Percentiles rank a stretch among this genome's conserved stretches.
Evolutionary conservation across 805 yeast genomes (phyloP).

Genomic region (Monosporozyma aerobia): DNA sequence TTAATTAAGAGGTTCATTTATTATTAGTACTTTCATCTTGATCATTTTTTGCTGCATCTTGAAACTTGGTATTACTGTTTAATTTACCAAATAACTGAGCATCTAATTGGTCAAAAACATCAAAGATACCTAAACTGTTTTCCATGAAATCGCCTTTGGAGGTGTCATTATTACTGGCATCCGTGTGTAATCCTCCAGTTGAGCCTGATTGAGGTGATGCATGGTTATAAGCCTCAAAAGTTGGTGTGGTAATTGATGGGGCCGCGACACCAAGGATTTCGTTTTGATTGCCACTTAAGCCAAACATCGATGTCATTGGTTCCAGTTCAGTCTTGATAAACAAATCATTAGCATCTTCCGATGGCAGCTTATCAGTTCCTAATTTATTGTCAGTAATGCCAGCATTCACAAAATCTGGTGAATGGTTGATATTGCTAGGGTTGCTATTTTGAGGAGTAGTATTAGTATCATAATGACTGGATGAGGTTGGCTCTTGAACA

Average conservation of each 20-base stretch:
- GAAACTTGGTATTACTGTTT: not conserved
- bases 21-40: not conserved
- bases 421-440: not conserved
- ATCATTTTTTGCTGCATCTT: not conserved
- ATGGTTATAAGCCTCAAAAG: not conserved
- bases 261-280: slow-evolving; percentile 1
- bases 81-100: slow-evolving; percentile 77
- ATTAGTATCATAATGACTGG: not conserved
- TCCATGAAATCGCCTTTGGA: not conserved
- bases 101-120: slow-evolving; percentile 78
- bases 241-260: not conserved
- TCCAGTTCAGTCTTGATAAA: slow-evolving; percentile 2
- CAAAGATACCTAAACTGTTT: slow-evolving; percentile 43
- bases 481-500: not conserved
- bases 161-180: not conserved
- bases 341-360: not conserved
- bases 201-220: not conserved
- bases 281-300: slow-evolving; percentile 3
- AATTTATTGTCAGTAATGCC: not conserved
- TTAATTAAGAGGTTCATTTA: not conserved
- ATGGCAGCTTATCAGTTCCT: not conserved
- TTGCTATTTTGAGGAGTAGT: not conserved
- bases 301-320: slow-evolving; percentile 2
- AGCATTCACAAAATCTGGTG: not conserved
- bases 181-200: not conserved